These are phyloP conservation scores for Porphyrellus cyaneotinctus DNA, from an alignment of 768 basidiomycete genomes.

Conservation along the genomic window DNA sequence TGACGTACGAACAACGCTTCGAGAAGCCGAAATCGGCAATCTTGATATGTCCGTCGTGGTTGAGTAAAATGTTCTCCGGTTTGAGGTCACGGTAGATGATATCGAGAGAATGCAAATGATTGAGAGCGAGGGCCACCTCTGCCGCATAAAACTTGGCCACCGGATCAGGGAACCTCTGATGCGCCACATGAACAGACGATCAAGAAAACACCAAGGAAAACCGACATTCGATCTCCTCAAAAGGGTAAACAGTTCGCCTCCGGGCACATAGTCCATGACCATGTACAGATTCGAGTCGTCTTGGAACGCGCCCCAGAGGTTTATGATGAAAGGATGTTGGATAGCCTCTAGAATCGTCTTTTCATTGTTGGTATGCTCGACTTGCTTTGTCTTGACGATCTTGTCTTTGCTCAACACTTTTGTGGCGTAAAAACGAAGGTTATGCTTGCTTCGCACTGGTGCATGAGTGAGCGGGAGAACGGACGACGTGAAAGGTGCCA, in stretches of 20 bases:
- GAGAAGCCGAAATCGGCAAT: slow-evolving; percentile 97
- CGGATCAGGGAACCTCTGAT: slow-evolving; percentile 88
- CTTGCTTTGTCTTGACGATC: slow-evolving; percentile 88
- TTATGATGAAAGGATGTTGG: slow-evolving; percentile 91
- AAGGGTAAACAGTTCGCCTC: slow-evolving; percentile 94
- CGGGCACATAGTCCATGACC: slow-evolving; percentile 96
- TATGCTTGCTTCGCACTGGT: slow-evolving; percentile 85
- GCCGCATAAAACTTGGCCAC: slow-evolving; percentile 98
- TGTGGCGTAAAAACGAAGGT: slow-evolving; percentile 93
- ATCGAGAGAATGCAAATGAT: slow-evolving; percentile 79
- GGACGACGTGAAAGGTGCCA: not conserved
- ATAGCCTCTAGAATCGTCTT: slow-evolving; percentile 80
- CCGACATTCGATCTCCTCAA: slow-evolving; percentile 83
- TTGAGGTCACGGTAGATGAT: slow-evolving; percentile 98
- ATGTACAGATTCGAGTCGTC: slow-evolving; percentile 92
- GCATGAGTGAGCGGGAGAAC: not conserved
- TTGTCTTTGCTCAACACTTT: slow-evolving; percentile 94
- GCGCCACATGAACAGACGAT: slow-evolving; percentile 7
- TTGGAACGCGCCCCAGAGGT: slow-evolving; percentile 95
- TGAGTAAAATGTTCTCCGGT: slow-evolving; percentile 93
- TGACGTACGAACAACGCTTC: slow-evolving; percentile 79
- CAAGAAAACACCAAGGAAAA: slow-evolving; percentile 16
- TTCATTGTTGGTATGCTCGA: slow-evolving; percentile 97
- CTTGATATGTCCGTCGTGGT: slow-evolving; percentile 94
- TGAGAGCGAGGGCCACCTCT: slow-evolving; percentile 88